A percentile compares a stretch with the other conserved stretches of the same genome.
phyloP scores from a whole-genome alignment of 2,329 filamentous ascomycete genomes.

The Phaeoacremonium minimum region DNA sequence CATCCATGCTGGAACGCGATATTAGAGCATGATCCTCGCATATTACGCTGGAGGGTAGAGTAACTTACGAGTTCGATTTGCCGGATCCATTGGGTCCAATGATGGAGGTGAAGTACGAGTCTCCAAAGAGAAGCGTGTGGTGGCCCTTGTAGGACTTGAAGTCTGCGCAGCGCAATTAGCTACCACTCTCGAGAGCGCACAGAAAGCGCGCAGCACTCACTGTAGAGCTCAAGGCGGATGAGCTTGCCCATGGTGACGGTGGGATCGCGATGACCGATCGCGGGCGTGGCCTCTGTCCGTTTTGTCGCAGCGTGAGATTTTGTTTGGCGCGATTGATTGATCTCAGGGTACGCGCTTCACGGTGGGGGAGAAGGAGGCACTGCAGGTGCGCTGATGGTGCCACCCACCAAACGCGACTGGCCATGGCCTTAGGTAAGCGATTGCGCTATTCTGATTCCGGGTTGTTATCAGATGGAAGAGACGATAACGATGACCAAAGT shows the following conservation, averaged over 20 bases:
- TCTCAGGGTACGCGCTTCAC: no score
- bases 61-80: conserved; percentile 88
- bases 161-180: conserved; percentile 46
- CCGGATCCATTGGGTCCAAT: conserved; percentile 99
- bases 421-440: no score
- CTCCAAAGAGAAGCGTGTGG: conserved; percentile 88
- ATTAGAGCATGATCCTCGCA: neutral
- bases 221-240: conserved; percentile 89
- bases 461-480: no score
- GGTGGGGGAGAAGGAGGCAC: no score
- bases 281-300: no score
- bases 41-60: neutral
- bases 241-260: conserved; percentile 93
- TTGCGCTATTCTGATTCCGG: no score
- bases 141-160: conserved; percentile 99
- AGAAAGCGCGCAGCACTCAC: conserved; percentile 44
- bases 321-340: no score
- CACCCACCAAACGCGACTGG: no score
- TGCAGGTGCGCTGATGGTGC: no score
- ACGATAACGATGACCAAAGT: no score
- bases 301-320: no score
- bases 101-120: conserved; percentile 98
- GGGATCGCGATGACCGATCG: no score
- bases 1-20: conserved; percentile 76
- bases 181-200: neutral